These are phyloP conservation scores for Atkinsonella hypoxylon DNA, from an alignment of 2,329 filamentous ascomycete species.

Conservation along the genomic window DNA sequence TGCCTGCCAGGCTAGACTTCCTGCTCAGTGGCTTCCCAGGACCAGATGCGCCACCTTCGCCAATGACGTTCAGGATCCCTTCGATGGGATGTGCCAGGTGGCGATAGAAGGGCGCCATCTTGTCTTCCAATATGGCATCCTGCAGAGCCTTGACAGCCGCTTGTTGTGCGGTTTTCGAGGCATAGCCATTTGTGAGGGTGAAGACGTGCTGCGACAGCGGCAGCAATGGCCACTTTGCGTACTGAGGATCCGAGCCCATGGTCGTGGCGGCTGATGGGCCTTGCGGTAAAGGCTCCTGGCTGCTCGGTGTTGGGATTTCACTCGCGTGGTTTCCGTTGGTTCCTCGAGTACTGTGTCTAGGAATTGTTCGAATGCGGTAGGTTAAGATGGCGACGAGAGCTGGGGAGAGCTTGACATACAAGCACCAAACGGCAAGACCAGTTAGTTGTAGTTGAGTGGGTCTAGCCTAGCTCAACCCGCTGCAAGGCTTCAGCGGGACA, in stretches of 20 bases:
- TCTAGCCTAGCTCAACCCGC: slow-evolving; percentile 6
- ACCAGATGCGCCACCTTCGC: slow-evolving; percentile 45
- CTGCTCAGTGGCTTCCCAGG: slow-evolving; percentile 48
- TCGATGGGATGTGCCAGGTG: slow-evolving; percentile 73
- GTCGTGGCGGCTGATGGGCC: slow-evolving; percentile 19
- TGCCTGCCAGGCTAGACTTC: slow-evolving; percentile 59
- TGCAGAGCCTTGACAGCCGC: slow-evolving; percentile 61
- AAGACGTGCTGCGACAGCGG: slow-evolving; percentile 78
- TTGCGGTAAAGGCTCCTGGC: slow-evolving; percentile 15
- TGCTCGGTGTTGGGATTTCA: not conserved
- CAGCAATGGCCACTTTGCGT: slow-evolving; percentile 74
- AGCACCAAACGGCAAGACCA: slow-evolving; percentile 8
- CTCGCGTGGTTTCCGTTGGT: not conserved
- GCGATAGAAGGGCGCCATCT: slow-evolving; percentile 80
- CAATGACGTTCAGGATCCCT: slow-evolving; percentile 66
- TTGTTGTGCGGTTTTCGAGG: slow-evolving; percentile 54
- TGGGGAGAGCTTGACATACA: slow-evolving; percentile 2
- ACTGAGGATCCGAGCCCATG: slow-evolving; percentile 74
- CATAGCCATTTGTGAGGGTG: slow-evolving; percentile 70
- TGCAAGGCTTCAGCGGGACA: slow-evolving; percentile 20
- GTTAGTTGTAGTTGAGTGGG: slow-evolving; percentile 12
- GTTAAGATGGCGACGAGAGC: slow-evolving; percentile 3
- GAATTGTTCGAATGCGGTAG: slow-evolving; percentile 4
- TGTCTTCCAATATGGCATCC: slow-evolving; percentile 71
- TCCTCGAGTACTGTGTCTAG: slow-evolving; percentile 8